Percentiles rank a stretch among this genome's conserved stretches.
Conservation (phyloP, 768 basidiomycete species). For the Wakefieldia striispora region DNA sequence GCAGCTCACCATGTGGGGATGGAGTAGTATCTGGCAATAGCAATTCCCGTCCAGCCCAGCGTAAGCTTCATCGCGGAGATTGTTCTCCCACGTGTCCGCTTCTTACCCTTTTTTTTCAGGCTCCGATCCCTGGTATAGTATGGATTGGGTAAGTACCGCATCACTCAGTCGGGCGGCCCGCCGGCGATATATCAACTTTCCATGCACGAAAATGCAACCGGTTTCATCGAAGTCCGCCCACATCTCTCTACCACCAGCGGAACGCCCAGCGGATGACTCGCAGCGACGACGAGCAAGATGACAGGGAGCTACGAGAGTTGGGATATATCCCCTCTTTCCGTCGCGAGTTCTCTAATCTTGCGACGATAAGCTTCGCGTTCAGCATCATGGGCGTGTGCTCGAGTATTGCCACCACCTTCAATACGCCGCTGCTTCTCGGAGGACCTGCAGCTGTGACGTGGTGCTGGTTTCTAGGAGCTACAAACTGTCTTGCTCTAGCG, state of each 20-base stretch:
- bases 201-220: too few relatives aligned
- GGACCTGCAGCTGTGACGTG: constrained; percentile 37
- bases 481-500: constrained; percentile 29
- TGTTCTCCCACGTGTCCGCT: too few relatives aligned
- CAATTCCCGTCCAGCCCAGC: too few relatives aligned
- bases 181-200: too few relatives aligned
- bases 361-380: constrained; percentile 34
- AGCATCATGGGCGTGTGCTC: constrained; percentile 38
- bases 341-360: constrained; percentile 43
- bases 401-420: constrained; percentile 38
- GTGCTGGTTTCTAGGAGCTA: constrained; percentile 34
- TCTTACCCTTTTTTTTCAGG: too few relatives aligned
- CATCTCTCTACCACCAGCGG: background rate
- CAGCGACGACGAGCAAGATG: constrained; percentile 7
- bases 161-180: too few relatives aligned
- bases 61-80: too few relatives aligned
- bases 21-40: too few relatives aligned
- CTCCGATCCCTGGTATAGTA: too few relatives aligned
- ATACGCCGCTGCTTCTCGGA: constrained; percentile 36
- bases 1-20: too few relatives aligned
- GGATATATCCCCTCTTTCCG: constrained; percentile 36
- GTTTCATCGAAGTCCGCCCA: background rate
- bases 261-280: background rate
- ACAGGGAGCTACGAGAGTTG: constrained; percentile 26
- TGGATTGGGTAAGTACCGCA: too few relatives aligned